Base-by-base conservation (phyloP, 192 early-diverging fungal species). In the Geosiphon pyriformis region DNA sequence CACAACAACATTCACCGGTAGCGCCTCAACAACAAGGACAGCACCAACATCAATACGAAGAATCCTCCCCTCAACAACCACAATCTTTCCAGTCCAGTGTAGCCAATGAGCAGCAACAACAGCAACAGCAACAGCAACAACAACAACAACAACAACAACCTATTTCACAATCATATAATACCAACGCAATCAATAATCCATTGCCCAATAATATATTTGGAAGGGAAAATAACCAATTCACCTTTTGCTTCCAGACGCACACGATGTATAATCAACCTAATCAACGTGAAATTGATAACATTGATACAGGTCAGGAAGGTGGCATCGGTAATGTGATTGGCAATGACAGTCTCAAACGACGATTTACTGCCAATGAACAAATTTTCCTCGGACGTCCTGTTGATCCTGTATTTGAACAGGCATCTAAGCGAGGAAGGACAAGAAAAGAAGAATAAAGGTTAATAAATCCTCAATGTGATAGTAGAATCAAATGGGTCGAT, bases 261-360 rank as follows among this genome's bases (percentile, higher is more conserved):
- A 37, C 42, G 11, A 56, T 46, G 51, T 37, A 47, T 29, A 42
- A 42, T 42, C 35, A 54, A 4, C 25, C 51, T 34, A 42, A 22
- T 47, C 64, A 66, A 12, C 51, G 31, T n/a, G 64, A 66, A 31
- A 66, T 66, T 42, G 64, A 66, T 15, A 27, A 32, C 8, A 56
- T 66, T 37, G 54, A 47, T 20, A 42, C 54, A 27, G 53, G 64
- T 17, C 64, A 66, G 29, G 61, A 62, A 17, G 64, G 53, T 46
- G 53, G 64, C 27, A 56, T 66, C 52, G 53, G 53, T 46, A 56
- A 42, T 26, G 26, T 54, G 34, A 11, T 12, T 18, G 35, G 64
- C 10, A 56, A 54, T 56, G 64, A 56, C 37, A 20, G 2, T 20
- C 47, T 66, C 25, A 66, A 66, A 30, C 42, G 64, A 29, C 22